These are phyloP conservation scores for Licmophora abbreviata DNA, from an alignment of 108 stramenopile species.

Conservation along the genomic window DNA sequence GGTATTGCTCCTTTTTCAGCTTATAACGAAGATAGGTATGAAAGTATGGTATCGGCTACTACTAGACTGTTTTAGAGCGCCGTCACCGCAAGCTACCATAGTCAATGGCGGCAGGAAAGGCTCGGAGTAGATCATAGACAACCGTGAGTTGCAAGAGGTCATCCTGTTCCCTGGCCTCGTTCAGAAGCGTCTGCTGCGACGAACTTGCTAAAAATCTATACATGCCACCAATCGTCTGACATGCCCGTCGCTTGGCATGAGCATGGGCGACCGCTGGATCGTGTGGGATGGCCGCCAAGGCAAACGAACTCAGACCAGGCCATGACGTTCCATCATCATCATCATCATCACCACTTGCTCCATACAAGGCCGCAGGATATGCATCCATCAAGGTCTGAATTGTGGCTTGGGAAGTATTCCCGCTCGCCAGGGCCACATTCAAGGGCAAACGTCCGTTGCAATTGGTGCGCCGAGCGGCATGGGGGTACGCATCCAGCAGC, in stretches of 20 bases:
- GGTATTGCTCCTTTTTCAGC: too few relatives aligned
- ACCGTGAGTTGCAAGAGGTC: conserved; percentile 2
- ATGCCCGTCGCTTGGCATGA: background rate
- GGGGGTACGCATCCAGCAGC: background rate
- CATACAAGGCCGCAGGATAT: conserved; percentile 1
- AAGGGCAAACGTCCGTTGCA: conserved; percentile 1
- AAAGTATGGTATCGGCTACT: too few relatives aligned
- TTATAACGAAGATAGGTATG: too few relatives aligned
- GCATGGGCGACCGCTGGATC: background rate
- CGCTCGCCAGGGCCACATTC: conserved; percentile 8
- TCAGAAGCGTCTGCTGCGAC: background rate
- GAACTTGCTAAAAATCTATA: conserved; percentile 1
- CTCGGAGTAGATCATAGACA: conserved; percentile 10
- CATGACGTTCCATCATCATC: too few relatives aligned
- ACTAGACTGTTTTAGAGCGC: too few relatives aligned
- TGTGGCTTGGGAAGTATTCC: conserved; percentile 5
- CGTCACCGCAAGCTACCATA: too few relatives aligned
- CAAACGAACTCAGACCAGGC: conserved; percentile 6
- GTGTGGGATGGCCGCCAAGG: conserved; percentile 4
- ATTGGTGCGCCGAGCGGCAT: background rate
- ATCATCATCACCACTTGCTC: background rate
- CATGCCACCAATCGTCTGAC: background rate
- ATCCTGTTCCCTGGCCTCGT: background rate
- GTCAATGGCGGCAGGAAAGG: too few relatives aligned
- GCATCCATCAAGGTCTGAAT: background rate